Conservation (phyloP, 2,329 filamentous ascomycete genomes). For the Colletotrichum melonis region DNA sequence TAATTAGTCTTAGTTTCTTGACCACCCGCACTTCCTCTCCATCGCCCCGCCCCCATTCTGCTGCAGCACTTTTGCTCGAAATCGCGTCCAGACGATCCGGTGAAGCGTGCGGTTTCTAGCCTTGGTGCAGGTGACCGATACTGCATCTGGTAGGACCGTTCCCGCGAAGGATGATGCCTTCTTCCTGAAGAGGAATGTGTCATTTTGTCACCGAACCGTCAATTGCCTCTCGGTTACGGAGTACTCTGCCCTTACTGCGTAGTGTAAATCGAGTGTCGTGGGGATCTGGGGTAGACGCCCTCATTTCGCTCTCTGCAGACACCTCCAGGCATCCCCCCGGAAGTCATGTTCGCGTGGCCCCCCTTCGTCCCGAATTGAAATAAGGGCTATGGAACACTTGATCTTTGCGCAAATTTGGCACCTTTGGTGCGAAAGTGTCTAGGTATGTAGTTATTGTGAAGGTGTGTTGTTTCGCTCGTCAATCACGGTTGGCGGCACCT, state of each 20-base stretch:
- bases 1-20: slow-evolving; percentile 4
- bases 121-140: not conserved
- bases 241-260: not conserved
- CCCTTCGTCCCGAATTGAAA: not conserved
- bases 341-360: not conserved
- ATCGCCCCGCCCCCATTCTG: not conserved
- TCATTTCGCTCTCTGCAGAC: not conserved
- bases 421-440: not conserved
- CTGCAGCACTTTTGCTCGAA: not conserved
- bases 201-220: not conserved
- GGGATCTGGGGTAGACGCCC: not conserved
- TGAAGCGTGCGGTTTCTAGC: not conserved
- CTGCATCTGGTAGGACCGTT: not conserved
- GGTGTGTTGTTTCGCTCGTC: not conserved
- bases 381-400: not conserved
- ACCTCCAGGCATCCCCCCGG: not conserved
- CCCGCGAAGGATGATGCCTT: not conserved
- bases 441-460: no score
- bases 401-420: not conserved
- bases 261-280: not conserved
- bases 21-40: not conserved
- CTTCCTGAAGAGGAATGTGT: slow-evolving; percentile 11
- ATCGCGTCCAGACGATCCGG: not conserved
- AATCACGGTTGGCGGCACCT: not conserved
- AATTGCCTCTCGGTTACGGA: not conserved